Evolutionary conservation across 106 monocot species (phyloP).

Genomic region (Allium cepa): DNA sequence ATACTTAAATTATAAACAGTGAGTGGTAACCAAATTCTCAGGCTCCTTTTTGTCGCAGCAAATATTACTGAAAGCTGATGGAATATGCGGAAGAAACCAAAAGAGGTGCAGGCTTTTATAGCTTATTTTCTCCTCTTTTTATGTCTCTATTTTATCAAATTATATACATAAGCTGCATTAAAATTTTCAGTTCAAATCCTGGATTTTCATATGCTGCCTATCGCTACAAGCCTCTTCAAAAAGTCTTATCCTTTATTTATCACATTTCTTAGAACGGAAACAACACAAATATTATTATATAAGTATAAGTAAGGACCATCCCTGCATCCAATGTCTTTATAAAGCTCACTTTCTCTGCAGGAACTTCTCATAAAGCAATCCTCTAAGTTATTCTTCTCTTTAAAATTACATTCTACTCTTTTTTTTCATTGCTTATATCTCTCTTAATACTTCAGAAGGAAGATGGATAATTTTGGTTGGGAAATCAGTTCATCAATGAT

Average conservation of each 20-base stretch:
- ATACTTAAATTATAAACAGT: no score
- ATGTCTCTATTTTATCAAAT: neutral
- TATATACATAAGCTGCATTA: neutral
- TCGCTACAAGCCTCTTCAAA: conserved; percentile 7
- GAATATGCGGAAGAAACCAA: conserved; percentile 24
- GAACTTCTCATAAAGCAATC: neutral
- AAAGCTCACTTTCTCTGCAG: conserved; percentile 3
- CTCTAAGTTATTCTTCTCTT: neutral
- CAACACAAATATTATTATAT: neutral
- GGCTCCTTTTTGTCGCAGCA: conserved; percentile 5
- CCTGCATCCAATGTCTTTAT: conserved; percentile 12
- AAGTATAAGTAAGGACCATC: conserved; percentile 13
- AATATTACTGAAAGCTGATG: conserved; percentile 12
- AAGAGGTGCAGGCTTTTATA: conserved; percentile 19
- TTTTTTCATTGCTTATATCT: neutral
- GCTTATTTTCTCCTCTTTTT: neutral
- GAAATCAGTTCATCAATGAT: neutral
- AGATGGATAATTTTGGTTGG: conserved; percentile 28
- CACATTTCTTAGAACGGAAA: neutral
- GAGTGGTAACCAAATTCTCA: conserved; percentile 7
- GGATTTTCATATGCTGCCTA: conserved; percentile 20
- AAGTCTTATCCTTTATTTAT: conserved; percentile 7
- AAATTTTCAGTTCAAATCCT: neutral
- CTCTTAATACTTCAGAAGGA: neutral
- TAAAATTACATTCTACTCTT: neutral